Conservation (phyloP, 2,329 filamentous ascomycete genomes). For the Pyricularia pennisetigena region DNA sequence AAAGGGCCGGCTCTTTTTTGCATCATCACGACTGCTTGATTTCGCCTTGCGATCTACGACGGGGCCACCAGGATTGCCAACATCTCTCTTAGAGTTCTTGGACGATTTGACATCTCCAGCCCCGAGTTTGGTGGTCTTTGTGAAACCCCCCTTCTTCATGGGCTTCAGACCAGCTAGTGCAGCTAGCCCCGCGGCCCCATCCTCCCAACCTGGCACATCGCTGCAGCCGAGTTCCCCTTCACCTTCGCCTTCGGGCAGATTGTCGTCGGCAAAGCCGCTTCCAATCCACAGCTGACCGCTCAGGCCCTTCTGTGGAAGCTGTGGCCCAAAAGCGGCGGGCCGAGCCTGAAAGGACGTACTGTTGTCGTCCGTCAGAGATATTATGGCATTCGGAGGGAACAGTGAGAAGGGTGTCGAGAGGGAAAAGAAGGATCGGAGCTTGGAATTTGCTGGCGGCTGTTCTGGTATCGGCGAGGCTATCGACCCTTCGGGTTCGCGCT, state of each 20-base stretch:
- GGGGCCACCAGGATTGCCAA: constrained; percentile 18
- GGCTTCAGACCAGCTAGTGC: constrained; percentile 26
- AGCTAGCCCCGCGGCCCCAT: constrained; percentile 30
- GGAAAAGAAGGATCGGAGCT: constrained; percentile 52
- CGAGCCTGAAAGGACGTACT: constrained; percentile 92
- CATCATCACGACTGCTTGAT: neutral
- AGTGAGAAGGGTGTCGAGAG: constrained; percentile 73
- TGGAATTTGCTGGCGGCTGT: constrained; percentile 16
- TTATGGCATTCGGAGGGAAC: constrained; percentile 90
- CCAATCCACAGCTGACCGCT: constrained; percentile 92
- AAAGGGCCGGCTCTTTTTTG: constrained; percentile 11
- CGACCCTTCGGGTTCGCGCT: neutral
- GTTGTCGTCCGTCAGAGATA: constrained; percentile 95
- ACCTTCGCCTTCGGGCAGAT: constrained; percentile 53
- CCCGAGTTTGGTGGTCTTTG: neutral
- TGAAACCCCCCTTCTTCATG: constrained; percentile 19
- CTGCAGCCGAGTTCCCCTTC: constrained; percentile 91
- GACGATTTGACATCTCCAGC: constrained; percentile 14
- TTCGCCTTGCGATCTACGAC: constrained; percentile 16
- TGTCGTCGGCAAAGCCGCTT: constrained; percentile 80
- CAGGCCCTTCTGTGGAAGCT: constrained; percentile 63
- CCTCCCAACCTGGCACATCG: constrained; percentile 83
- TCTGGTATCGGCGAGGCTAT: neutral
- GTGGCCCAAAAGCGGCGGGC: constrained; percentile 85
- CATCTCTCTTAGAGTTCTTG: constrained; percentile 25